Base-by-base conservation (phyloP, 2,329 filamentous ascomycete genomes). In the Colletotrichum costaricense region DNA sequence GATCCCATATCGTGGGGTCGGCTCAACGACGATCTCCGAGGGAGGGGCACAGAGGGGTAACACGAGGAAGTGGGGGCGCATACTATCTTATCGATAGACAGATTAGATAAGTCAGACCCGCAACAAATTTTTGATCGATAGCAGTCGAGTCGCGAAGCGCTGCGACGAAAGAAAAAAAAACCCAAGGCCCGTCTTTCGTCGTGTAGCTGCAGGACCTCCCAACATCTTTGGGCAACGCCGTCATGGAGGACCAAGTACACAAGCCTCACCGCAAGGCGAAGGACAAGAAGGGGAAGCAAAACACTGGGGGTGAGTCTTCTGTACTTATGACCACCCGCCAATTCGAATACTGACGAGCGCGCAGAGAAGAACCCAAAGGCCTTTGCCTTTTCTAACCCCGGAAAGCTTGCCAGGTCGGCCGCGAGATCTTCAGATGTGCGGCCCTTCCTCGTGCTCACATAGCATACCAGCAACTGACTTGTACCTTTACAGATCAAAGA, bases 261-360 rank as follows among this genome's bases (percentile, higher is more conserved):
- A 92, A 94, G 84, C 90, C 95, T 79, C 96, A 98, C 87, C 90
- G 95, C 79, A 92, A 94, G 80, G 86, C 92, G 35, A 98, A 98
- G 84, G 94, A 97, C 85, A 97, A 97, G 88, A 97, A 97, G 87
- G 49, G 35, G 7, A 90, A 93, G 82, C 79, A 84, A 76, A 84
- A 86, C 60, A 83, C 91, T 56, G 92, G 91, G 81, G 91, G 90
- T 90, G 79, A 73, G 83, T 80, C 35, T 30, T 26, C 60, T 22
- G 19, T 69, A 60, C 6, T 14, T 7, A 28, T 19, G n/a, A 59
- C 6, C 59, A 14, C 62, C 33, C 28, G 22, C 22, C n/a, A 64
- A 35, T 26, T 62, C 4, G 14, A 38, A 54, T 22, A 57, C 76
- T 81, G 74, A 81, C 76, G 35, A 24, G 67, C 63, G 60, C 56